Conservation (phyloP, 345 rosid genomes). For the Dovyalis caffra region DNA sequence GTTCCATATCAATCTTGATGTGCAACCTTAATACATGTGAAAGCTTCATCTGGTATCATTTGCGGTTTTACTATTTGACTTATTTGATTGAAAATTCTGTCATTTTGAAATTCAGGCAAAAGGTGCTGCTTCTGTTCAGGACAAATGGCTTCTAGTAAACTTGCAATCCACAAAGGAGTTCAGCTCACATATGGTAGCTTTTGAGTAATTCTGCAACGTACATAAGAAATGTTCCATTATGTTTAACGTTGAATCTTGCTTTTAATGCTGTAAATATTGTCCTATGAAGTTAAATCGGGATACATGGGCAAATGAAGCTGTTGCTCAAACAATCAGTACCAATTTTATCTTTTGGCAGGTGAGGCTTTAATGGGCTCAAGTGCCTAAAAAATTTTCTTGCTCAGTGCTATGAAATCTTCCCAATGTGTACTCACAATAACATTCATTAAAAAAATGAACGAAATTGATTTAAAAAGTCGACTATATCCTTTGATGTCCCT, state of each 20-base stretch:
- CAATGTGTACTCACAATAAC: not conserved
- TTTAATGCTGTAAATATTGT: conserved; percentile 21
- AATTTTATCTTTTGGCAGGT: conserved; percentile 99
- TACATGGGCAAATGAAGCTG: conserved; percentile 98
- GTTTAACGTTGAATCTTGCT: not conserved
- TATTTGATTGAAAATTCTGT: conserved; percentile 6
- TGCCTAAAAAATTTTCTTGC: not conserved
- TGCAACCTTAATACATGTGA: not conserved
- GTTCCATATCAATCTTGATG: not conserved
- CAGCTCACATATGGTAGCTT: conserved; percentile 85
- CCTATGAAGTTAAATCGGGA: conserved; percentile 87
- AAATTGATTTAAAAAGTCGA: not conserved
- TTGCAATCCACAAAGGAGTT: conserved; percentile 89
- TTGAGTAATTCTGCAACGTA: not conserved
- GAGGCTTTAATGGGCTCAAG: conserved; percentile 7
- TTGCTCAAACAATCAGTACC: conserved; percentile 77
- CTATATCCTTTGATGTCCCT: not conserved
- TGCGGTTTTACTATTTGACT: conserved; percentile 10
- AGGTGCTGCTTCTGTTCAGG: conserved; percentile 64
- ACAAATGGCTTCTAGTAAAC: conserved; percentile 95
- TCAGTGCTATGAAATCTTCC: not conserved
- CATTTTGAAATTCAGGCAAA: conserved; percentile 59
- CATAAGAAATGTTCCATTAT: not conserved
- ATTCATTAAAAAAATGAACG: not conserved
- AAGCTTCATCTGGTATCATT: not conserved